phyloP scores from a whole-genome alignment of 106 monocot genomes.

The Gastrodia elata region DNA sequence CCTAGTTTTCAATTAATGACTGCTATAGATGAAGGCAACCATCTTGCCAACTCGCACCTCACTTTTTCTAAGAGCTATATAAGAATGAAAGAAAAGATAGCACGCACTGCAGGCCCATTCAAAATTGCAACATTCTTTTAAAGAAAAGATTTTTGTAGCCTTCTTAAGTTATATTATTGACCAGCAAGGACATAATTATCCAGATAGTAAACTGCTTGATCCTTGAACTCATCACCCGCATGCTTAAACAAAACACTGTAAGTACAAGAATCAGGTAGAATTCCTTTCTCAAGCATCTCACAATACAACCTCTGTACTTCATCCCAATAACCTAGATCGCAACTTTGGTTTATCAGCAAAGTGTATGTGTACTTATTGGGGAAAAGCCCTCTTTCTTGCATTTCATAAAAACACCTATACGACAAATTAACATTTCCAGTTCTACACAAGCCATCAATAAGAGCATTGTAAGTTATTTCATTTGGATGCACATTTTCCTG shows the following conservation, averaged over 20 bases:
- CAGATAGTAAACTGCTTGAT: constrained; percentile 26
- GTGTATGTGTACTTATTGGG: constrained; percentile 88
- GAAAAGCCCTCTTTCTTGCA: constrained; percentile 61
- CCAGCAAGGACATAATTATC: constrained; percentile 42
- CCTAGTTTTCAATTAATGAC: no score
- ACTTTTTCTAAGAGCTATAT: no score
- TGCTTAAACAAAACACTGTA: constrained; percentile 54
- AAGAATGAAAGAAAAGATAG: background rate
- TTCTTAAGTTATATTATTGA: constrained; percentile 11
- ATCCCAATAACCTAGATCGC: constrained; percentile 47
- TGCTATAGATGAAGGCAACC: no score
- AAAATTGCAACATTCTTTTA: background rate
- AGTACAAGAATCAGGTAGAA: constrained; percentile 56
- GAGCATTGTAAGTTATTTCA: constrained; percentile 81
- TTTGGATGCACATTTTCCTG: constrained; percentile 39
- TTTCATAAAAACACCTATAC: constrained; percentile 53
- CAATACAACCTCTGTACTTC: constrained; percentile 58
- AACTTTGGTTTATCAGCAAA: constrained; percentile 61
- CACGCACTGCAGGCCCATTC: background rate
- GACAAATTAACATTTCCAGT: constrained; percentile 29
- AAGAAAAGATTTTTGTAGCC: no score
- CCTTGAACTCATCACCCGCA: constrained; percentile 33
- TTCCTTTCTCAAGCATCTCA: constrained; percentile 62
- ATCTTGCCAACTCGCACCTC: no score
- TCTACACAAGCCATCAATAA: constrained; percentile 79